Evolutionary conservation across 768 basidiomycete species (phyloP).

Genomic region (Hypholoma fasciculare): DNA sequence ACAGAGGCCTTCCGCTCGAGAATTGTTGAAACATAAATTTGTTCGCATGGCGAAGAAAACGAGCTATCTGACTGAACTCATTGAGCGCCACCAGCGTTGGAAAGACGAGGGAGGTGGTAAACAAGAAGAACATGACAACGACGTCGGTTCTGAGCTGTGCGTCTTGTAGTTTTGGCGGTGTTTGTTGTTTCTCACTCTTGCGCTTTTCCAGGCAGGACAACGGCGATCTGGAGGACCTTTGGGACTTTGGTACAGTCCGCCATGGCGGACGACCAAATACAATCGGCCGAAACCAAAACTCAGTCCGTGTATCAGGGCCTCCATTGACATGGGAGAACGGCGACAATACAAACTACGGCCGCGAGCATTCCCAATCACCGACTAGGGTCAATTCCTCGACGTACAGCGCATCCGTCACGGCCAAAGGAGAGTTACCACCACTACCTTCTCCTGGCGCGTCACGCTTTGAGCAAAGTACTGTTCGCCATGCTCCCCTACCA

Average conservation of each 20-base stretch:
- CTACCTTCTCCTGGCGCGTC: constrained; percentile 44
- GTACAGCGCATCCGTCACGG: constrained; percentile 44
- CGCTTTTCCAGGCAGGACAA: constrained; percentile 42
- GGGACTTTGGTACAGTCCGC: constrained; percentile 98
- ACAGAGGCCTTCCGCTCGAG: constrained; percentile 92
- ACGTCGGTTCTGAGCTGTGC: constrained; percentile 63
- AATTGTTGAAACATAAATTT: constrained; percentile 95
- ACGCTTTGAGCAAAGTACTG: constrained; percentile 63
- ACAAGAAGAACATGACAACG: constrained; percentile 68
- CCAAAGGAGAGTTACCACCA: constrained; percentile 65
- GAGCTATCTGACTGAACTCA: constrained; percentile 91
- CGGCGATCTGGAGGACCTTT: constrained; percentile 78
- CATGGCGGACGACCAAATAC: constrained; percentile 63
- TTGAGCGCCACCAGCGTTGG: constrained; percentile 94
- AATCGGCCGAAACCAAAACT: constrained; percentile 64
- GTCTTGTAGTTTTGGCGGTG: constrained; percentile 23
- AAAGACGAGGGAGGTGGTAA: constrained; percentile 84
- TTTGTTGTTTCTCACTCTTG: not conserved
- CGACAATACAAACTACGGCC: constrained; percentile 41
- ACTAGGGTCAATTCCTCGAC: constrained; percentile 33
- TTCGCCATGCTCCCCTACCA: constrained; percentile 52
- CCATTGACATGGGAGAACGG: constrained; percentile 83
- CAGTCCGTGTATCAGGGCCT: constrained; percentile 60
- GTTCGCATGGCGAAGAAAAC: constrained; percentile 94
- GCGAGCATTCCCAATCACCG: constrained; percentile 33